Evolutionary conservation across 2,329 filamentous ascomycete genomes (phyloP), one percentile per base, ranked within the genome.

Genomic region (Cadophora luteo-olivacea): DNA sequence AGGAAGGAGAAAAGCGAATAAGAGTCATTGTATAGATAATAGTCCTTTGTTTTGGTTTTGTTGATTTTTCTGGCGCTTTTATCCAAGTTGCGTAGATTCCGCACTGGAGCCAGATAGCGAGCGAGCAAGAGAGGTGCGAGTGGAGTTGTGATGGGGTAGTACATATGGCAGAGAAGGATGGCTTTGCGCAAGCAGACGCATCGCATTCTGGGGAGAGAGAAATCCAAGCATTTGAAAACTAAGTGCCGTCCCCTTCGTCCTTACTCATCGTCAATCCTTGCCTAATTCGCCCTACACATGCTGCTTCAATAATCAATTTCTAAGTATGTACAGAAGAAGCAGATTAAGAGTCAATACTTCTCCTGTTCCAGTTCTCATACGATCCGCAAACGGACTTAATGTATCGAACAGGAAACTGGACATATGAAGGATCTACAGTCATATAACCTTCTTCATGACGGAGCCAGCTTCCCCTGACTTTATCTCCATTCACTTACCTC

Each of bases 21-120:
- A 41, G 51, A 57, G 49, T 55, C n/a, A 57, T 45, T 64, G 62
- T 64, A 64, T 33, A 64, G 33, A 64, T 55, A 57, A 45, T 32
- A 45, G 55, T 38, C 12, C 57, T 41, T 32, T 64, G 19, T 22
- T 64, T 41, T 54, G 51, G 14, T 52, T 64, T 63, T 14, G 45
- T 51, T 64, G 51, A 38, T 58, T 55, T 58, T 24, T n/a, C 19
- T 38, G 33, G 55, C 55, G 55, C 54, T 24, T 57, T 60, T 41
- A 19, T 63, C 32, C 45, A 63, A 41, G 32, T 12, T 22, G 55
- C 55, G 55, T 38, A 38, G 32, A 38, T 58, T 38, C 45, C 57
- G 57, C 57, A 41, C 22, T 60, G 57, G 57, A 25, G 32, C 32
- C 57, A 60, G 57, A 45, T 16, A 60, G 55, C 36, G 36, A 60